Conservation (phyloP, 2,329 filamentous ascomycete genomes). For the Pyricularia grisea region DNA sequence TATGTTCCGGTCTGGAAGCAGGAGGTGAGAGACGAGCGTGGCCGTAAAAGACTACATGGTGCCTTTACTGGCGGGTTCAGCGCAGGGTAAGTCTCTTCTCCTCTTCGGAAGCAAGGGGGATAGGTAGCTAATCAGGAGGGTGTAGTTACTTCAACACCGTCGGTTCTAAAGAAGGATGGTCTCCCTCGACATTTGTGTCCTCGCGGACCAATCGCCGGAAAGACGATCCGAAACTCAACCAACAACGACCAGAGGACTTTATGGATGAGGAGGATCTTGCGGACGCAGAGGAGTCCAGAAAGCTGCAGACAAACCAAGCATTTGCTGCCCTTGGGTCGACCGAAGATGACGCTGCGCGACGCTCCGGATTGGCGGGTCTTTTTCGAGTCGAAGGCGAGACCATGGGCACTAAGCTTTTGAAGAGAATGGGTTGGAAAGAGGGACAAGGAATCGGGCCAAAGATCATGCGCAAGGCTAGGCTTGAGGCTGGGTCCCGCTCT, state of each 20-base stretch:
- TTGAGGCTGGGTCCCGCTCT: conserved; percentile 37
- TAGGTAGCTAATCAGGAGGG: neutral
- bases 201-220: conserved; percentile 73
- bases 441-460: conserved; percentile 90
- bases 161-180: conserved; percentile 97
- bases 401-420: conserved; percentile 76
- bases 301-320: conserved; percentile 60
- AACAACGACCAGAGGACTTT: conserved; percentile 74
- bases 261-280: conserved; percentile 97
- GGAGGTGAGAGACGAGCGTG: conserved; percentile 87
- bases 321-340: conserved; percentile 71
- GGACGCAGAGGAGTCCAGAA: conserved; percentile 70
- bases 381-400: conserved; percentile 69
- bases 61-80: conserved; percentile 96
- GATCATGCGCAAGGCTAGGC: conserved; percentile 61
- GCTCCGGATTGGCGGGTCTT: conserved; percentile 56
- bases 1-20: conserved; percentile 98
- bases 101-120: neutral
- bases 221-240: conserved; percentile 41
- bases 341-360: conserved; percentile 39
- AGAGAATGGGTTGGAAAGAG: conserved; percentile 91
- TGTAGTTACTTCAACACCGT: conserved; percentile 95
- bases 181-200: conserved; percentile 83
- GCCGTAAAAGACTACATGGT: conserved; percentile 83
- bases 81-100: conserved; percentile 62